Evolutionary conservation across 1,139 yeast species (phyloP), one percentile per base, ranked within the genome.

Genomic region (Hansenula sp.): DNA sequence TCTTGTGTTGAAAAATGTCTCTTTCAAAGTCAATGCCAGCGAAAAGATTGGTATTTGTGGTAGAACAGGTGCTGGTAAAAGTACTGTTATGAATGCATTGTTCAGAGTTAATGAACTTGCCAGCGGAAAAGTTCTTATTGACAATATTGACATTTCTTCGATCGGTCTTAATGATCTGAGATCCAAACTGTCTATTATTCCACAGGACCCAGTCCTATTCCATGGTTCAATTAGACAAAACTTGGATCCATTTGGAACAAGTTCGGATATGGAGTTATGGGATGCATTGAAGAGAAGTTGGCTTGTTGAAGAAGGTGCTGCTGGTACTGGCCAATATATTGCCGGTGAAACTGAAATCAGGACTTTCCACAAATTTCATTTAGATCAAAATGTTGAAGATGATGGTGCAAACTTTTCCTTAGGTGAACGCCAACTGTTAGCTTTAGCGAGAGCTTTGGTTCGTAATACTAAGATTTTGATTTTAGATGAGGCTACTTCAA

Each of bases 61-160:
- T 21, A 75, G 91, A 55, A 84, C 91, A 1, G 93, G 93, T 47
- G 90, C 91, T 10, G 91, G 91, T 38, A 84, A 84, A 61, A 76
- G 84, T 18, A 78, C 88, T 2, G 79, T 84, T 36, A 79, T 82
- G 74, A 71, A 77, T 25, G 84, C 87, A 0, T 64, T 84, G 44
- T 84, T 77, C 61, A 71, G 93, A 44, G 63, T 84, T 36, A 65
- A 74, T 12, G 90, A 84, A 54, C 62, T 82, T 34, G 58, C 66
- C n/a, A 49, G 59, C 2, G 91, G 91, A 9, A 51, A 53, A 24
- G 72, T 84, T 41, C 47, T 56, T 2, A 79, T 84, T 54, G 91
- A 83, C 59, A 86, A 75, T 2, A 54, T 81, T 34, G 85, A 84
- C 57, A 79, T 79, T 42, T 62, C 80, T 1, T 64, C 61, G 4